Conservation (phyloP, 495 filamentous ascomycete species). For the Sordaria brevicollis region DNA sequence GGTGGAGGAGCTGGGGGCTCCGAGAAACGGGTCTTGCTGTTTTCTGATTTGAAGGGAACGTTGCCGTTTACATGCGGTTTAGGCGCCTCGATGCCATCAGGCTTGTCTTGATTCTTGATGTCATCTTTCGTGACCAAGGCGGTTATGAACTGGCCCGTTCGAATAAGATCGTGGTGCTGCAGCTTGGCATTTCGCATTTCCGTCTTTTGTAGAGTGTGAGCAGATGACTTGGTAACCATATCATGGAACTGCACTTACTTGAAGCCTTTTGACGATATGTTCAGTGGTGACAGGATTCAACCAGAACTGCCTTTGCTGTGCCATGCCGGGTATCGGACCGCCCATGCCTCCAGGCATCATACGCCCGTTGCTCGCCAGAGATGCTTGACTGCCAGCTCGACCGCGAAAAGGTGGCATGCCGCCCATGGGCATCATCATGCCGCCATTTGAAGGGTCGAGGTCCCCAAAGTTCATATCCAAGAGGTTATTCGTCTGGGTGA, state of each 20-base stretch:
- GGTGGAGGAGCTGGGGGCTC: conserved; percentile 88
- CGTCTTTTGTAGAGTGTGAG: conserved; percentile 40
- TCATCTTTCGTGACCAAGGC: conserved; percentile 62
- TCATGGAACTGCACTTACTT: conserved; percentile 47
- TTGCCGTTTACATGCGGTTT: conserved; percentile 31
- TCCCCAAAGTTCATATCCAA: conserved; percentile 86
- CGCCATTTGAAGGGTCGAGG: conserved; percentile 62
- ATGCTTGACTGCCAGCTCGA: conserved; percentile 61
- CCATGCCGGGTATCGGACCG: conserved; percentile 41
- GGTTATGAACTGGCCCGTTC: conserved; percentile 72
- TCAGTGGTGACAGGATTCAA: conserved; percentile 84
- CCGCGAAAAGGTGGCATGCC: conserved; percentile 46
- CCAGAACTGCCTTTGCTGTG: conserved; percentile 51
- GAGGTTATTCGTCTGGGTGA: conserved; percentile 54
- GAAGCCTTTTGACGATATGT: conserved; percentile 86
- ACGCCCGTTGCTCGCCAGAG: conserved; percentile 50
- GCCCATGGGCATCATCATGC: conserved; percentile 50
- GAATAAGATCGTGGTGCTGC: conserved; percentile 72
- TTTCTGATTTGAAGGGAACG: conserved; percentile 40
- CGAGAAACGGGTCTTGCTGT: conserved; percentile 60
- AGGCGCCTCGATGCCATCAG: conserved; percentile 33
- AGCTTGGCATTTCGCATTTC: conserved; percentile 83
- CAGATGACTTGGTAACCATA: not conserved
- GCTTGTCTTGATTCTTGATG: conserved; percentile 50
- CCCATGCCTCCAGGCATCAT: conserved; percentile 45